Evolutionary conservation across 768 basidiomycete genomes (phyloP).

Genomic region (Crepidotus variabilis): DNA sequence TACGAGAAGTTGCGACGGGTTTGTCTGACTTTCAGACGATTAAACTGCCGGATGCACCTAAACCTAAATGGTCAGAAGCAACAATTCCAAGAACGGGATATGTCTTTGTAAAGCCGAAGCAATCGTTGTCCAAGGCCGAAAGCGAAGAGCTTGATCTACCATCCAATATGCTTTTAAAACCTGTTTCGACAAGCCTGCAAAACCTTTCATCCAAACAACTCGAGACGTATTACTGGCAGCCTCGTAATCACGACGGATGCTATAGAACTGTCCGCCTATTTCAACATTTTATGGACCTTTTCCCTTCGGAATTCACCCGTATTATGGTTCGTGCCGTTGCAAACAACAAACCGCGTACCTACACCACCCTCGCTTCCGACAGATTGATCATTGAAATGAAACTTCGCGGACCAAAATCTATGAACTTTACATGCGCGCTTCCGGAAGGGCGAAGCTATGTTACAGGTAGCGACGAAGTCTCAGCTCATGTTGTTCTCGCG

Average conservation of each 20-base stretch:
- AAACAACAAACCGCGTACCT: slow-evolving; percentile 8
- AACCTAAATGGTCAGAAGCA: background rate
- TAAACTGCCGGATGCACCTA: background rate
- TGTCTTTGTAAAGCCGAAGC: slow-evolving; percentile 11
- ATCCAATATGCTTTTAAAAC: slow-evolving; percentile 12
- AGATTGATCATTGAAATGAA: slow-evolving; percentile 17
- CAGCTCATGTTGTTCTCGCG: slow-evolving; percentile 16
- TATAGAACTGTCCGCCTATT: slow-evolving; percentile 13
- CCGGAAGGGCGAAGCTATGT: slow-evolving; percentile 10
- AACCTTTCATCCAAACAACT: slow-evolving; percentile 13
- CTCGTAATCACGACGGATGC: slow-evolving; percentile 20
- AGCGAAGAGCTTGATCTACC: slow-evolving; percentile 15
- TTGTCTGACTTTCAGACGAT: background rate
- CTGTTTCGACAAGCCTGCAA: background rate
- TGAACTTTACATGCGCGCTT: slow-evolving; percentile 11
- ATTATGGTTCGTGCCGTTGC: slow-evolving; percentile 16
- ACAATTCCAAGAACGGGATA: slow-evolving; percentile 13
- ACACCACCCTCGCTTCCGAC: slow-evolving; percentile 8
- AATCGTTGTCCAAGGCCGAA: background rate
- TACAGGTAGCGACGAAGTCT: slow-evolving; percentile 8
- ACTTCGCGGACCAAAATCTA: slow-evolving; percentile 4
- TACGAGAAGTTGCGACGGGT: slow-evolving; percentile 14
- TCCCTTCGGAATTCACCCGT: slow-evolving; percentile 9
- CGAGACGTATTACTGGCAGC: slow-evolving; percentile 20
- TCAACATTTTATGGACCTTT: slow-evolving; percentile 21